phyloP scores from a whole-genome alignment of 2,329 filamentous ascomycete species.

The Cytospora leucostoma region DNA sequence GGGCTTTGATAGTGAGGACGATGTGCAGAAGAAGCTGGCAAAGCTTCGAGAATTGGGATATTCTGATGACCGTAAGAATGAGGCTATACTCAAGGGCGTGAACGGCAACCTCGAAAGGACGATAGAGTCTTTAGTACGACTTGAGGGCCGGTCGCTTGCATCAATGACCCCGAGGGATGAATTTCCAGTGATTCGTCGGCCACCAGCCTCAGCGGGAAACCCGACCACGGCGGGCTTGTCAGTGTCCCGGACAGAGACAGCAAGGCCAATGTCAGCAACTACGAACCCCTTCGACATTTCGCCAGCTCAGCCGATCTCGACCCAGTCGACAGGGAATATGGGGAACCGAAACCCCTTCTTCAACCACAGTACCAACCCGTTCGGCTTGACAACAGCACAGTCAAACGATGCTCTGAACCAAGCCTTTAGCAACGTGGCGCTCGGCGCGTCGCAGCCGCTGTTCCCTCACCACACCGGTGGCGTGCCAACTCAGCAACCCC shows the following conservation, averaged over 20 bases:
- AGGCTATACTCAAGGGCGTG: constrained; percentile 77
- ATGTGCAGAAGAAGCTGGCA: constrained; percentile 73
- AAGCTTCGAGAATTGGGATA: constrained; percentile 92
- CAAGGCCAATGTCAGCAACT: constrained; percentile 39
- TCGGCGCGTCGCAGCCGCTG: constrained; percentile 58
- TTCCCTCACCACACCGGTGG: constrained; percentile 79
- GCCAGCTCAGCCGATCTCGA: constrained; percentile 60
- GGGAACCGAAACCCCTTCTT: constrained; percentile 60
- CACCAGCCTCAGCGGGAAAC: constrained; percentile 40
- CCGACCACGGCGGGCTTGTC: constrained; percentile 28
- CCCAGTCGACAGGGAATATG: constrained; percentile 64
- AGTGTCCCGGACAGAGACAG: constrained; percentile 30
- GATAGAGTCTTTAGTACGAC: constrained; percentile 78
- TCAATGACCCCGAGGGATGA: constrained; percentile 21
- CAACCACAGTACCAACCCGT: constrained; percentile 64
- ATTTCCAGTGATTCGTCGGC: constrained; percentile 37
- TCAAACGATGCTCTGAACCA: constrained; percentile 56
- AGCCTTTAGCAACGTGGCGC: constrained; percentile 73
- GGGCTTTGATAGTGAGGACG: constrained; percentile 52
- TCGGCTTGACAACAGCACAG: constrained; percentile 54
- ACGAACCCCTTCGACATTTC: constrained; percentile 69
- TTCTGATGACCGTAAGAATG: constrained; percentile 76
- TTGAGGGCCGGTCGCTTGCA: constrained; percentile 60
- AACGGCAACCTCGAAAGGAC: constrained; percentile 84
- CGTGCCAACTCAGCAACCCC: constrained; percentile 45